Evolutionary conservation across 1,284 basidiomycete genomes (phyloP), one percentile per base, ranked within the genome.

Genomic region (Ustilago bromivora): DNA sequence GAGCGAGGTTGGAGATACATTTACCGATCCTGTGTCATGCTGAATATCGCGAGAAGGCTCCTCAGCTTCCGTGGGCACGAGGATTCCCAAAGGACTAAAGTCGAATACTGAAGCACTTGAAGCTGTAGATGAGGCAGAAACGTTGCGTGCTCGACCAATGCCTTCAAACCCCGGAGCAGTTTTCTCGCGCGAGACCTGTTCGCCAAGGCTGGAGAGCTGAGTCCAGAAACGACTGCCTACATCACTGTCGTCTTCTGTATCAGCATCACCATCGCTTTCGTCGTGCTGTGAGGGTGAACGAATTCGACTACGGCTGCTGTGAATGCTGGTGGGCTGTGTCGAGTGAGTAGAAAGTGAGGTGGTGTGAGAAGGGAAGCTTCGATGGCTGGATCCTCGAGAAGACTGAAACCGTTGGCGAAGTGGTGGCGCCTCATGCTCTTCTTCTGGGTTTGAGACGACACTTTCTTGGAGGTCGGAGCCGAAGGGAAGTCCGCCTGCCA

Each of bases 1-100:
- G 9, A 46, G n/a, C 2, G 43, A 19, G 7, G n/a, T 46, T 10
- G n/a, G 43, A 7, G n/a, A 46, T 19, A 46, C 43, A 15, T 46
- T 46, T 8, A 46, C n/a, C n/a, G 43, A 19, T 46, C 43, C 7
- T 11, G 43, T 19, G 11, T 46, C 43, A 19, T 46, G n/a, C 9
- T 9, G 6, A n/a, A 6, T 15, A 4, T 46, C 43, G 7, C 43
- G 43, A 19, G 3, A 7, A 7, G 5, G 1, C 8, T 9, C 38
- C 11, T 28, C 12, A 10, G 23, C 15, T 12, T 62, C 63, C 0
- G 63, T 53, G 1, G 71, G 71, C 0, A 73, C 58, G 1, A 73
- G 57, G 3, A 73, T 73, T 2, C 71, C 71, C 1, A 73, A 19
- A 7, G 71, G 71, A 19, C 71, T 68, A 35, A 57, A 68, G 8